Evolutionary conservation across 345 rosid species (phyloP), one percentile per base, ranked within the genome.

Genomic region (Eucalyptus curtisii): DNA sequence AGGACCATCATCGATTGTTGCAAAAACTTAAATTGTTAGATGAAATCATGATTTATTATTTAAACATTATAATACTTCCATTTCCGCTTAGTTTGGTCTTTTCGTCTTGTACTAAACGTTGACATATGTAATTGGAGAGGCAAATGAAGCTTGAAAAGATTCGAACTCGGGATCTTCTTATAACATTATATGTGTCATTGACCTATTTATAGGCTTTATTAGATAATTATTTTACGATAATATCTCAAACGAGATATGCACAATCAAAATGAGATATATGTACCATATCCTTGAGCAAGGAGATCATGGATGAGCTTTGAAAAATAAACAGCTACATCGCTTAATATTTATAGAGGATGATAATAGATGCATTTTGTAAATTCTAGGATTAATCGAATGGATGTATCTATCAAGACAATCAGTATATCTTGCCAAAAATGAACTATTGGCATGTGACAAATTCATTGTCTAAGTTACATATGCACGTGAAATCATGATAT

Each of bases 161-260:
- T 55, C 0, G 13, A 55, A 55, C 13, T 55, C 3, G 2, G 6
- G 13, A 55, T 24, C 13, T 24, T 55, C 3, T 9, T 6, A 55
- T 4, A 55, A 55, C 6, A 2, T 10, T 55, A 24, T 55, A 55
- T 24, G 13, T 24, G 12, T 55, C 15, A 59, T 27, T 14, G 2
- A 2, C 31, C 66, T 59, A 59, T 59, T 27, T 59, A 59, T 59
- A 59, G n/a, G 14, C 7, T 59, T 27, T 59, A 27, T 59, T 12
- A 59, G 15, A 59, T 27, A 25, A 59, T 11, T 27, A 59, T 25
- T 59, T 27, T 59, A 27, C 93, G 86, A 94, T 94, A 79, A 94
- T 92, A 91, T 94, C 92, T 91, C 94, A 91, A 55, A 55, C 30
- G 24, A 55, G 61, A 55, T 55, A 55, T 55, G 19, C 30, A 55